Base-by-base conservation (phyloP, 805 yeast genomes). In the Alloascoidea africana region DNA sequence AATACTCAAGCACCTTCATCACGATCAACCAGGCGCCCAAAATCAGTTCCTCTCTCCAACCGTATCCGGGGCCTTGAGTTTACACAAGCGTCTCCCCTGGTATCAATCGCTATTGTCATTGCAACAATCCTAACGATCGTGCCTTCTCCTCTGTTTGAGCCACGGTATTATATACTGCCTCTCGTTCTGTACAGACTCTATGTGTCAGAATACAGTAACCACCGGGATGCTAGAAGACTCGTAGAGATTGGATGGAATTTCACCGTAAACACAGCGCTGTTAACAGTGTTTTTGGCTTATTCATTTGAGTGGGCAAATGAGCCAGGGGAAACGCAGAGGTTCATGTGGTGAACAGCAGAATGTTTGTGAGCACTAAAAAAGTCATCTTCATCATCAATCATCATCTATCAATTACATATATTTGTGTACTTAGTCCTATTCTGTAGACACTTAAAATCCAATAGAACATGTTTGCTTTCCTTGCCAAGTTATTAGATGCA, bases 291-390 rank as follows among this genome's bases (percentile, higher is more conserved):
- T 48, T 58, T 79, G 18, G 56, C 52, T 3, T 66, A 70, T 42
- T 71, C 82, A 17, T 82, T 87, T 46, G 45, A 52, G 5, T 86
- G 96, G 96, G 59, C 53, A 0, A 63, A 68, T 39, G 81, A 82
- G 47, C 63, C 68, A 0, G 66, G 62, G 0, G 57, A 54, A 4
- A 47, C 62, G 5, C 95, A 86, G 55, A 68, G 96, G 48, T 83
- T 91, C 42, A 86, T 89, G 47, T 91, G 97, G 98, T 91, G 53
- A 59, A n/a, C n/a, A n/a, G n/a, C n/a, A n/a, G n/a, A n/a, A n/a
- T n/a, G n/a, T n/a, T n/a, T n/a, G n/a, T n/a, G n/a, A n/a, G n/a
- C n/a, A n/a, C n/a, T n/a, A n/a, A n/a, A n/a, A n/a, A n/a, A n/a
- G n/a, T n/a, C n/a, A n/a, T n/a, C n/a, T n/a, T n/a, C n/a, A n/a